Evolutionary conservation across 169 alveolate species (phyloP), one percentile per base, ranked within the genome.

Genomic region (Plasmodium gonderi): DNA sequence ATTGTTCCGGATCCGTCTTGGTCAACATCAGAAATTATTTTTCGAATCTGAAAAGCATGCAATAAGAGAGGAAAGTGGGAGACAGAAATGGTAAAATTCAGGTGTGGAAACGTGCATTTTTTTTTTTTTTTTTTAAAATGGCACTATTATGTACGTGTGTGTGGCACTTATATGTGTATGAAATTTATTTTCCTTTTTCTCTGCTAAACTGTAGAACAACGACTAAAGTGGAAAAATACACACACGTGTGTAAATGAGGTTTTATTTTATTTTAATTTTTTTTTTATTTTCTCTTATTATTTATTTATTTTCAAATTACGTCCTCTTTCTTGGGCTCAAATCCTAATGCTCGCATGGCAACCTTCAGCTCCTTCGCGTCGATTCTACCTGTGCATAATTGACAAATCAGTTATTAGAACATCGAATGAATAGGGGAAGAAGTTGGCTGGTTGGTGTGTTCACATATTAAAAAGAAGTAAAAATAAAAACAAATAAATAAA

Each of bases 301-400:
- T 7, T 14, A 47, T 31, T 3, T 31, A 2, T 17, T 54, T 54
- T 54, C 69, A 38, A 60, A 91, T 65, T 92, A 96, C 99, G 94
- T 98, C 99, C 90, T 99, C 99, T 91, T 98, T 98, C 95, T 97
- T 98, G 14, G 99, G 99, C 89, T 99, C 99, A 91, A 98, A 99
- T 17, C 99, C 99, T 17, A 99, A 97, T 12, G 99, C 99, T 49
- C 99, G 96, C 99, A 99, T 98, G 36, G 99, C 99, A 38, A 98
- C 99, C 95, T 98, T 98, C 74, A 99, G 95, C 96, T 99, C 99
- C 96, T 97, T 98, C 38, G 98, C 97, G 92, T 98, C 99, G 85
- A 98, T 98, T 91, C 96, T 95, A 8, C 98, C 98, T 95, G 81
- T 11, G 80, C 36, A 5, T 76, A 80, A 77, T 11, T 1, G 47